Base-by-base conservation (phyloP, 306 rosid genomes). In the Purshia tridentata region DNA sequence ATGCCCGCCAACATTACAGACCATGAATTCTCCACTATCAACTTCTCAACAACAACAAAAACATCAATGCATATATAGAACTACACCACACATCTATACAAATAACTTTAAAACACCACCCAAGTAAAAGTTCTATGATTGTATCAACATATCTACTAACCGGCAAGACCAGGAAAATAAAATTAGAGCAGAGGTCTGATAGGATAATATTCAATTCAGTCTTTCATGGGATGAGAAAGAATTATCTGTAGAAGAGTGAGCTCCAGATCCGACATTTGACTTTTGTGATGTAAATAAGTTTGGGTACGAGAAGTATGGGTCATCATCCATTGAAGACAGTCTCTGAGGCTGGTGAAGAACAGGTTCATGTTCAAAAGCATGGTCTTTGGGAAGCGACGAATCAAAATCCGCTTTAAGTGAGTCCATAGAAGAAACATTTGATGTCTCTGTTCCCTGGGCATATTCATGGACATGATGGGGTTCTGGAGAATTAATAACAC, bases 251-350 rank as follows among this genome's bases (percentile, higher is more conserved):
- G 75, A 46, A 19, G 88, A 78, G 74, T 80, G 90, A 74, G 83
- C 37, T 45, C 66, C 80, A 18, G 89, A 86, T 79, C 85, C 88
- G 12, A 55, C 78, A 76, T 69, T 81, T 60, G 90, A 76, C 65
- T 75, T 89, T 63, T 88, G 90, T 14, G 88, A 75, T 66, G 87
- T 78, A 69, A 89, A 94, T 76, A 94, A 79, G 86, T 89, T 91
- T 37, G 96, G 96, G 78, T 91, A 94, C 0, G 97, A 89, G 48
- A 84, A 88, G 81, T 86, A 94, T 0, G 91, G 44, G 70, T 88
- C 97, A 8, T 94, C 92, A 0, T 89, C 98, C 92, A 89, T 86
- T 35, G 98, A 91, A 54, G 92, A 73, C 53, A 83, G 67, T 79
- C 94, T 85, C 82, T 85, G 86, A 55, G 90, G 89, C 76, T 79